Evolutionary conservation across 2,329 filamentous ascomycete genomes (phyloP), one percentile per base, ranked within the genome.

Genomic region (Periglandula ipomoeae): DNA sequence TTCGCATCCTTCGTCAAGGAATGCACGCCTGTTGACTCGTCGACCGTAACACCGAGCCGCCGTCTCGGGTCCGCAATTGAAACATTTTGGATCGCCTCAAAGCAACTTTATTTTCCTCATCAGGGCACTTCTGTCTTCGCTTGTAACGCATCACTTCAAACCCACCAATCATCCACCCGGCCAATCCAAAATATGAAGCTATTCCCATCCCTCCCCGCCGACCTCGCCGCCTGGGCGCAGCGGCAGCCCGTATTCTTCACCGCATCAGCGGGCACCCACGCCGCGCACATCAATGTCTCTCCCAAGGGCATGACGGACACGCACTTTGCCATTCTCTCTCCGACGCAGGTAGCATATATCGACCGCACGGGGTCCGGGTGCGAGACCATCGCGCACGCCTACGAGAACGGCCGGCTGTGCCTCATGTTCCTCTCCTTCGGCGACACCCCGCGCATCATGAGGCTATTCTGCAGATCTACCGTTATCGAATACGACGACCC

Each of bases 331-430:
- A 70, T 87, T 47, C 68, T 85, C 46, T 65, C 68, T 8, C 71
- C 76, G 26, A 83, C 75, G 52, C 69, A 70, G n/a, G 76, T 75
- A 50, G 82, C 79, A 23, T 90, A 89, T 60, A 72, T 89, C 48
- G 86, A 90, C 60, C 77, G 82, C 52, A 88, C 82, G 1, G 87
- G 86, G 26, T 86, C 82, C 27, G 86, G 86, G 22, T 82, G 75
- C 59, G 87, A 91, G 68, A 90, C 86, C 3, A 83, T 90, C 52
- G 73, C 79, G 4, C 86, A 90, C 59, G 65, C 87, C 10, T 82
- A 87, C 61, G 86, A 91, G 59, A 90, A 90, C 58, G 84, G 82
- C 26, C 77, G 87, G 15, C 75, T 86, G 17, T 88, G 84, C 5
- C 67, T 90, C 59, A 82, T 89, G 74, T 88, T 89, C 66, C 84